Percentiles rank a stretch among this genome's conserved stretches.
These are phyloP conservation scores for Scleroderma citrinum DNA, from an alignment of 768 basidiomycete species.

Conservation along the genomic window DNA sequence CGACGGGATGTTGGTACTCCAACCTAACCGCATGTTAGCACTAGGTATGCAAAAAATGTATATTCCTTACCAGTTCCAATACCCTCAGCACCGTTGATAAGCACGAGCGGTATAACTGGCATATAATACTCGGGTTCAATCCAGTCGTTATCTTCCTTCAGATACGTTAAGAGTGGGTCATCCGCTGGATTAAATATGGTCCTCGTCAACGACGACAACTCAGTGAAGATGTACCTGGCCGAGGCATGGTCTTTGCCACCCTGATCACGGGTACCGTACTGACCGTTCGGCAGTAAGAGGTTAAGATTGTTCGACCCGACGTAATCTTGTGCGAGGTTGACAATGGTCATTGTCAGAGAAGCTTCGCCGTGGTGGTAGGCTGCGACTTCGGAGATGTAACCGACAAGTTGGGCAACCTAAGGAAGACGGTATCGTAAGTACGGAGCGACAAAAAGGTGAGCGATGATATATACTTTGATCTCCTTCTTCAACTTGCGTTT, in stretches of 20 bases:
- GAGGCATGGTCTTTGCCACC: slow-evolving; percentile 98
- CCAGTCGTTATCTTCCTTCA: slow-evolving; percentile 76
- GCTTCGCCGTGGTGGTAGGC: slow-evolving; percentile 96
- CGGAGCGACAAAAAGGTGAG: background rate
- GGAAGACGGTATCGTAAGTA: background rate
- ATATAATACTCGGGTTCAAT: slow-evolving; percentile 97
- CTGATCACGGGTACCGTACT: slow-evolving; percentile 89
- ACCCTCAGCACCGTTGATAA: slow-evolving; percentile 94
- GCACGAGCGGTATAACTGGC: slow-evolving; percentile 80
- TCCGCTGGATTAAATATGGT: slow-evolving; percentile 77
- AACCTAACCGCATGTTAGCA: slow-evolving; percentile 46
- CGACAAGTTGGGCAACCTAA: slow-evolving; percentile 90
- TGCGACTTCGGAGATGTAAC: slow-evolving; percentile 90
- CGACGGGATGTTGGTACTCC: slow-evolving; percentile 90
- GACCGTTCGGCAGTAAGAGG: slow-evolving; percentile 80
- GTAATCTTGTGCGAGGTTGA: slow-evolving; percentile 89
- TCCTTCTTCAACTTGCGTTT: slow-evolving; percentile 89
- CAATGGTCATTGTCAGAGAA: slow-evolving; percentile 82
- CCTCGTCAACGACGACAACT: slow-evolving; percentile 67
- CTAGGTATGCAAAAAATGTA: background rate
- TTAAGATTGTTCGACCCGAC: slow-evolving; percentile 97
- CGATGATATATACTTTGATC: slow-evolving; percentile 58
- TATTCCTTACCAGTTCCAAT: slow-evolving; percentile 83
- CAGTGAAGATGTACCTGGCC: slow-evolving; percentile 93
- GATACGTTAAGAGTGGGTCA: slow-evolving; percentile 76